Evolutionary conservation across 352 stramenopile genomes (phyloP).

Genomic region (Pythium aristosporum): DNA sequence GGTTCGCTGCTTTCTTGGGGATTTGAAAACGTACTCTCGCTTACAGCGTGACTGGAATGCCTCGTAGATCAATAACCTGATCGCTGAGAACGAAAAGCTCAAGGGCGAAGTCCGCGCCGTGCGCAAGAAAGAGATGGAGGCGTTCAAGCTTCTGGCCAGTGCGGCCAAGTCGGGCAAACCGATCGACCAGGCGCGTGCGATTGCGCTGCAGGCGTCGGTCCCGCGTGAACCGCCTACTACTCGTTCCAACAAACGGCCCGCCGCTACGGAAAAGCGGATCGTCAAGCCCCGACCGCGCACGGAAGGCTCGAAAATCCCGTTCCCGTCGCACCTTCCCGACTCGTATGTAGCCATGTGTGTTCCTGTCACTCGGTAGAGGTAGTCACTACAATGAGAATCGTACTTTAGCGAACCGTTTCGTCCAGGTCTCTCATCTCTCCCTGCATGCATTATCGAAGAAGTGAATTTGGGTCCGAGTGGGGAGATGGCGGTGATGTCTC

Average conservation of each 20-base stretch:
- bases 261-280: constrained; percentile 3
- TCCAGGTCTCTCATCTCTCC: neutral
- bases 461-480: neutral
- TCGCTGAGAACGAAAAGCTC: constrained; percentile 40
- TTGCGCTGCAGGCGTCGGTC: constrained; percentile 12
- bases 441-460: constrained; percentile 16
- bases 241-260: constrained; percentile 13
- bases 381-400: constrained; percentile 18
- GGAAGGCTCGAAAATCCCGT: constrained; percentile 29
- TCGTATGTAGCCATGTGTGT: constrained; percentile 27
- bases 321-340: constrained; percentile 9
- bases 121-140: constrained; percentile 49
- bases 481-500: constrained; percentile 2
- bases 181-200: constrained; percentile 7
- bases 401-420: constrained; percentile 9
- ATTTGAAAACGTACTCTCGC: neutral
- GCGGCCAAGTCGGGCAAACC: constrained; percentile 28
- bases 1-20: constrained; percentile 34
- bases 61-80: constrained; percentile 51
- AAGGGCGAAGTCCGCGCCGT: constrained; percentile 30
- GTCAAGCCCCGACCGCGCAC: constrained; percentile 22
- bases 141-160: constrained; percentile 38
- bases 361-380: constrained; percentile 21
- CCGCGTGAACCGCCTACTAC: neutral
- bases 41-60: neutral